phyloP scores from a whole-genome alignment of 1,284 basidiomycete genomes.

The Moesziomyces aphidis region DNA sequence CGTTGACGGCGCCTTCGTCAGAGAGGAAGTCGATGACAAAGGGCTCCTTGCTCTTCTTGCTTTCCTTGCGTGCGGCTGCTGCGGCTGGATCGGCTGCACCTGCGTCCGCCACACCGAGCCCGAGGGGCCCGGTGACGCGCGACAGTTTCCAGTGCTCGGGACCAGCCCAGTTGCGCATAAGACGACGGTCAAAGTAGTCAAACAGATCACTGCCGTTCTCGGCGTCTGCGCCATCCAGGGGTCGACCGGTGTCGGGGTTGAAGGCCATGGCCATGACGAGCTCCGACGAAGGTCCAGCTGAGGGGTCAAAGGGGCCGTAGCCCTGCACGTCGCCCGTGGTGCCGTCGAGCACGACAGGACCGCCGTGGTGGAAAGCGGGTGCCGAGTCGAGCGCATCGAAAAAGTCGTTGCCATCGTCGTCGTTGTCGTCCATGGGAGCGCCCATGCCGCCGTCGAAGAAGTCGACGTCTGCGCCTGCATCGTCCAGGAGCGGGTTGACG shows the following conservation, averaged over 20 bases:
- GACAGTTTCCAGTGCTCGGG: conserved; percentile 96
- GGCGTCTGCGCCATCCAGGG: conserved; percentile 36
- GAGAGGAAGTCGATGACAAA: conserved; percentile 88
- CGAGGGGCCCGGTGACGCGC: conserved; percentile 39
- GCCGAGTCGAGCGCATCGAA: conserved; percentile 65
- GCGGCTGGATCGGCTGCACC: conserved; percentile 24
- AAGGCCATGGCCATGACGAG: conserved; percentile 85
- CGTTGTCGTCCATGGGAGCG: conserved; percentile 27
- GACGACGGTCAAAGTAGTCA: conserved; percentile 91
- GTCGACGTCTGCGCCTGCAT: conserved; percentile 28
- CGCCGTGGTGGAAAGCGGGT: conserved; percentile 35
- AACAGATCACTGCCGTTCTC: conserved; percentile 70
- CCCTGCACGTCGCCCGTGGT: conserved; percentile 31
- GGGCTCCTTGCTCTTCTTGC: conserved; percentile 73
- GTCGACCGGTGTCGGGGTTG: conserved; percentile 35
- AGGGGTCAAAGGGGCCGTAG: conserved; percentile 44
- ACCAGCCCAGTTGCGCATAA: conserved; percentile 96
- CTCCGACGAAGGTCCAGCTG: conserved; percentile 71
- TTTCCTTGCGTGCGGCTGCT: conserved; percentile 32
- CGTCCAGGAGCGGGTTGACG: conserved; percentile 22
- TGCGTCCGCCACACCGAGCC: conserved; percentile 15
- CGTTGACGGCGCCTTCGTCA: conserved; percentile 73
- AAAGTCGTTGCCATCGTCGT: conserved; percentile 63
- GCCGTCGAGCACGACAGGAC: conserved; percentile 40
- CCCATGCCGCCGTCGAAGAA: conserved; percentile 33